phyloP scores from a whole-genome alignment of 352 stramenopile species.

The Phytophthora ramorum region DNA sequence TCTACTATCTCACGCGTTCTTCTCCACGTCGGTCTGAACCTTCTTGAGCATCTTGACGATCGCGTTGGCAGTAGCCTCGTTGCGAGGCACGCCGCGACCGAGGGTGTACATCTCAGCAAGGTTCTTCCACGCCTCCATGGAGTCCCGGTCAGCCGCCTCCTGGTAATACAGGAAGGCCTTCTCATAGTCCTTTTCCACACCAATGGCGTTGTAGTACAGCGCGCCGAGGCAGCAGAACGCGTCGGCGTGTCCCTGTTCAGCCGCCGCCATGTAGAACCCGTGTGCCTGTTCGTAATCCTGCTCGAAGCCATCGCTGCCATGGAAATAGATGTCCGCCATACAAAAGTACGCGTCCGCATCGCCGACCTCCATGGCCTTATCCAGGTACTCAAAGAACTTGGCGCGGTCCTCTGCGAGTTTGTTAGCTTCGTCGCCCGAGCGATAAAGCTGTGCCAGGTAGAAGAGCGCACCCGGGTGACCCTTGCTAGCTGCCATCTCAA shows the following conservation, averaged over 20 bases:
- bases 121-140: conserved; percentile 90
- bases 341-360: conserved; percentile 85
- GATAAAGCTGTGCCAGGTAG: conserved; percentile 90
- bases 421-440: conserved; percentile 68
- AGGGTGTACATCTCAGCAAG: conserved; percentile 88
- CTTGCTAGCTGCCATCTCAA: conserved; percentile 75
- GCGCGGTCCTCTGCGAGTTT: conserved; percentile 51
- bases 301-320: conserved; percentile 80
- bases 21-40: conserved; percentile 42
- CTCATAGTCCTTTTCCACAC: conserved; percentile 72
- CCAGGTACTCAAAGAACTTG: conserved; percentile 72
- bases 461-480: conserved; percentile 78
- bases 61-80: conserved; percentile 76
- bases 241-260: conserved; percentile 69
- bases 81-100: conserved; percentile 78
- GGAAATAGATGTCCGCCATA: conserved; percentile 89
- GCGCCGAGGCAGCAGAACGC: conserved; percentile 84
- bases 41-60: conserved; percentile 90
- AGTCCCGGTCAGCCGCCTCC: conserved; percentile 82
- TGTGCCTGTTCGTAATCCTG: conserved; percentile 74
- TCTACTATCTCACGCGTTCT: conserved; percentile 18
- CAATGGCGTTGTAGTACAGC: conserved; percentile 81
- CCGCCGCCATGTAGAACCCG: conserved; percentile 75
- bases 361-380: conserved; percentile 62
- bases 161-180: conserved; percentile 90